Evolutionary conservation across 148 eudicot species (phyloP), one percentile per base, ranked within the genome.

Genomic region (Rhododendron mucronatum): DNA sequence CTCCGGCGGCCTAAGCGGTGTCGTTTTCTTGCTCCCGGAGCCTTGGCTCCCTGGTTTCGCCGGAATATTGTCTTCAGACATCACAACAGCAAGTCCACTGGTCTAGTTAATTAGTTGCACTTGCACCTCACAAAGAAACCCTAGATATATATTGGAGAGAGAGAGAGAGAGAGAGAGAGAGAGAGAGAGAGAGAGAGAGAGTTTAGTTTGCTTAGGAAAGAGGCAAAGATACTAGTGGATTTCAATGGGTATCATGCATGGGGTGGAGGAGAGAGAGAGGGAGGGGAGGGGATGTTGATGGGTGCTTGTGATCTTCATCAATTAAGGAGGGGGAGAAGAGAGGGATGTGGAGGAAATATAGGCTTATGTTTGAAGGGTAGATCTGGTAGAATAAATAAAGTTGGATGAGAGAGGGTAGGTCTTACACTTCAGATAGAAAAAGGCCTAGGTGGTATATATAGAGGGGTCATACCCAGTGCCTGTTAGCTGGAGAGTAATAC

Each of bases 41-140:
- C 81, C 53, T 15, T 81, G 79, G 80, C 37, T 87, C 30, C 88
- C 90, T 18, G 85, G 83, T 55, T 86, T 85, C 5, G 91, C 88
- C 14, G 86, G 88, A 59, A 88, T 50, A 80, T 89, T 89, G 28
- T 91, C 92, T 39, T 87, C 82, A 15, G 93, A 91, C 93, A 92
- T 93, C 88, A 78, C 85, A 23, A 4, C 13, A 33, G 3, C 71
- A 63, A 28, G 35, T 26, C 37, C 51, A 8, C 55, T 33, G 33
- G 77, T 16, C 61, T 55, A 4, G 61, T 14, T 15, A 55, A 55
- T 48, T n/a, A 69, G 75, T 69, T 69, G 75, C 35, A 69, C 39
- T 18, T n/a, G 55, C 35, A 69, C 77, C 77, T 13, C 30, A 26
- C 48, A 78, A 67, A 75, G 41, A 84, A 89, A 85, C 75, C 75